phyloP scores from a whole-genome alignment of 108 stramenopile species.

The Cyclotella atomus region DNA sequence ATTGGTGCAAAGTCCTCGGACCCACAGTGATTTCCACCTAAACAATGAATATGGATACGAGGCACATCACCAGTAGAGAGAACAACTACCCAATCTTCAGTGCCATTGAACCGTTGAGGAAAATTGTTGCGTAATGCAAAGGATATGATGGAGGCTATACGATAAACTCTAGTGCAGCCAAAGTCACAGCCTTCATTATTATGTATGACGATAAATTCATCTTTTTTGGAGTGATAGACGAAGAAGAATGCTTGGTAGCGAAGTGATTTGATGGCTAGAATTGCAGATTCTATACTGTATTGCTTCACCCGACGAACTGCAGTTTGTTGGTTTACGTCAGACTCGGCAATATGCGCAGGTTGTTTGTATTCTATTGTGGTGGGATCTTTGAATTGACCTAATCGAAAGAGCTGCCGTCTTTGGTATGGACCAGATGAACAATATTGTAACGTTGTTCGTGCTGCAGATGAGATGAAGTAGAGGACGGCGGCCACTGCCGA shows the following conservation, averaged over 20 bases:
- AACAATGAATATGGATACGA: slow-evolving; percentile 17
- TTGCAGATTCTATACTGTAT: slow-evolving; percentile 36
- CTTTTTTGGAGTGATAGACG: slow-evolving; percentile 31
- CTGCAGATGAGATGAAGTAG: too few relatives aligned
- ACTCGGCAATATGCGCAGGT: neutral
- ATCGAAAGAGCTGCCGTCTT: neutral
- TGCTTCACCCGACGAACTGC: neutral
- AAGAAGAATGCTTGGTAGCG: slow-evolving; percentile 46
- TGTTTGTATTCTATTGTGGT: slow-evolving; percentile 1
- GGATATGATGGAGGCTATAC: slow-evolving; percentile 29
- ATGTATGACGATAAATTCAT: slow-evolving; percentile 40
- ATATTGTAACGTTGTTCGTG: too few relatives aligned
- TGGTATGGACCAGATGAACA: too few relatives aligned
- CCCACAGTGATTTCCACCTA: slow-evolving; percentile 17
- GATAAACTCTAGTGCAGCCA: slow-evolving; percentile 41
- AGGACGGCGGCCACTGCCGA: too few relatives aligned
- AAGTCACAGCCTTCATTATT: slow-evolving; percentile 19
- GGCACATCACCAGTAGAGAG: slow-evolving; percentile 42
- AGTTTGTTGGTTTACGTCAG: neutral
- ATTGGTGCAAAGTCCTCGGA: slow-evolving; percentile 32
- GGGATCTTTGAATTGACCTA: slow-evolving; percentile 3
- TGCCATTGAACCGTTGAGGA: slow-evolving; percentile 30
- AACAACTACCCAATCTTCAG: slow-evolving; percentile 27
- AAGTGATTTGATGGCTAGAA: slow-evolving; percentile 13
- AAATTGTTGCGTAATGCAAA: slow-evolving; percentile 42